Evolutionary conservation across 2,329 filamentous ascomycete genomes (phyloP), one percentile per base, ranked within the genome.

Genomic region (Hypoxylon sp.): DNA sequence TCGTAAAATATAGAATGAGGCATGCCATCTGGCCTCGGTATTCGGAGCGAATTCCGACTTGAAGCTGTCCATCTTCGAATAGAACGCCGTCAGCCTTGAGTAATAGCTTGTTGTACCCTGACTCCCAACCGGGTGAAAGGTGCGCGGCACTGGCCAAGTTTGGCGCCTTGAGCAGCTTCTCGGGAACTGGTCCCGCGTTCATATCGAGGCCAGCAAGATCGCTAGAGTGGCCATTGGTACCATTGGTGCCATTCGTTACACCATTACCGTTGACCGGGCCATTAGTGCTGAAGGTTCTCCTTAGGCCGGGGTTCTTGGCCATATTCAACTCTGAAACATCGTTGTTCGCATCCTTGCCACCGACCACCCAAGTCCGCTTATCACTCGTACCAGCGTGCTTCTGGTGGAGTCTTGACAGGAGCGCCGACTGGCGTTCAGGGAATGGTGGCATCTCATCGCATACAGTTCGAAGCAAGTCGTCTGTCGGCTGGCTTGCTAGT

Each of bases 371-470:
- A 1, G 96, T 98, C 68, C 95, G 89, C 82, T 97, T 97, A 80
- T 99, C 96, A 77, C 93, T 97, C 13, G 93, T 96, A 67, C 92
- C 93, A 52, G 92, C 92, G 75, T 97, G 94, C 82, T 97, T 98
- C 80, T 97, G 94, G 80, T 99, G 95, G 54, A 99, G 86, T 64
- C 96, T 88, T 42, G 95, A 98, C 10, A 99, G 85, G 29, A 99
- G 84, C 1, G 96, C 95, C 4, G 96, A 98, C 65, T 97, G 91
- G 67, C 97, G 87, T 79, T 99, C 94, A 0, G 96, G 97, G 82
- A 98, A 99, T 0, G 96, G 94, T 2, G 96, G 96, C 97, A 99
- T 99, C 79, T 99, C 96, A 74, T 99, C 96, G 79, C 94, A 97
- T 5, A 99, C 91, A 0, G 96, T 98, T 56, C 96, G 89, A 11